phyloP scores from a whole-genome alignment of 192 early-diverging fungal species.

The Rhizophagus prolifer region DNA sequence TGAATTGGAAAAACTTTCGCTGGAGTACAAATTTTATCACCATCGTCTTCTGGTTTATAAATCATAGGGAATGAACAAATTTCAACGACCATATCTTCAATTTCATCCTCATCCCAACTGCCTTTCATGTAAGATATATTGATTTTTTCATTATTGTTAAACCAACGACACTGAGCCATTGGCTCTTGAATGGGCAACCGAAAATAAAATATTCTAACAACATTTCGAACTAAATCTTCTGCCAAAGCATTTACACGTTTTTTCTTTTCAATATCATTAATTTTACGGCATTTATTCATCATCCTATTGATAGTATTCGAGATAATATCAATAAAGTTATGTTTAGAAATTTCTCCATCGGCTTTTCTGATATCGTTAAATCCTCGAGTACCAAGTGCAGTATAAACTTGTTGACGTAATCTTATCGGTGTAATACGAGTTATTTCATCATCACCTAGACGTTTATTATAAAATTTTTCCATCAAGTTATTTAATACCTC shows the following conservation, averaged over 20 bases:
- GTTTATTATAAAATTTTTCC: background rate
- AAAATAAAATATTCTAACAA: constrained; percentile 8
- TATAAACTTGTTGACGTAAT: background rate
- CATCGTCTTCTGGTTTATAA: background rate
- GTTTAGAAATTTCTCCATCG: background rate
- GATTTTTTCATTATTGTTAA: background rate
- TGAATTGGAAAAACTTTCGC: background rate
- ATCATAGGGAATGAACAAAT: background rate
- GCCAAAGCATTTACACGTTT: background rate
- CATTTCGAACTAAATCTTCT: background rate
- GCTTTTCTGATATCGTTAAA: background rate
- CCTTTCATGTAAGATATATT: background rate
- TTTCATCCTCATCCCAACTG: background rate
- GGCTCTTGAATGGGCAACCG: background rate
- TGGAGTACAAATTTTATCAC: background rate
- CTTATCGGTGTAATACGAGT: background rate
- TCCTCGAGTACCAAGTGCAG: background rate
- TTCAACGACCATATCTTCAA: background rate
- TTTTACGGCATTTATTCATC: background rate
- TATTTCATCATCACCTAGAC: background rate
- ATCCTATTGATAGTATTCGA: background rate
- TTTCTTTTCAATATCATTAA: background rate
- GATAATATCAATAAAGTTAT: background rate
- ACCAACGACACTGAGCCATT: background rate
- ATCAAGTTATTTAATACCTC: background rate